A percentile compares a stretch with the other conserved stretches of the same genome.
Evolutionary conservation across 108 stramenopile genomes (phyloP).

Genomic region (Discostella stelligeroides): DNA sequence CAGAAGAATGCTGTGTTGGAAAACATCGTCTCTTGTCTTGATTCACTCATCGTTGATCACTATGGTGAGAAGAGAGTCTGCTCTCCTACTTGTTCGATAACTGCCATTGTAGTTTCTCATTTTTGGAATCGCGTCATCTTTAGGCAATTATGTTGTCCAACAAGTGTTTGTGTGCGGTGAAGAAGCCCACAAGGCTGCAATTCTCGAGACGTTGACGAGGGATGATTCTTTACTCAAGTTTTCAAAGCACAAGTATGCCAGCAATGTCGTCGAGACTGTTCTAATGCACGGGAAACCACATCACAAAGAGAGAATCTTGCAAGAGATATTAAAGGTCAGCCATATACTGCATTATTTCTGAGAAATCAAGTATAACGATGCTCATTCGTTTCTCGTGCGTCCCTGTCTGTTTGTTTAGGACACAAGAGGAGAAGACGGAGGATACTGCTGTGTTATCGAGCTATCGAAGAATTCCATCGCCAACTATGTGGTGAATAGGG

Average conservation of each 20-base stretch:
- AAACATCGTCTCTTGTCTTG: conserved; percentile 56
- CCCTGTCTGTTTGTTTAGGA: conserved; percentile 39
- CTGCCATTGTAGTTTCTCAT: background rate
- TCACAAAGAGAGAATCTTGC: conserved; percentile 66
- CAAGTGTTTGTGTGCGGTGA: conserved; percentile 83
- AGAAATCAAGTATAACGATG: background rate
- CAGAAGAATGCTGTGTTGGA: conserved; percentile 69
- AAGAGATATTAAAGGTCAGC: conserved; percentile 72
- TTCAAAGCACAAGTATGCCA: conserved; percentile 96
- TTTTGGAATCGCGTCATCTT: too few relatives aligned
- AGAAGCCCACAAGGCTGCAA: conserved; percentile 61
- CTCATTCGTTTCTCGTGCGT: background rate
- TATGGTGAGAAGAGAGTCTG: conserved; percentile 36
- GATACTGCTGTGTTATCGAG: conserved; percentile 72
- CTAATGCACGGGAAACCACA: conserved; percentile 81
- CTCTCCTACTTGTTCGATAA: background rate
- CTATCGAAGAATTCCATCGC: conserved; percentile 95
- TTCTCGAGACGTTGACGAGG: conserved; percentile 70
- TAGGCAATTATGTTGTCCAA: conserved; percentile 90
- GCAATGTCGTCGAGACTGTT: conserved; percentile 96
- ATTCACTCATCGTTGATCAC: conserved; percentile 73
- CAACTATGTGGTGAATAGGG: conserved; percentile 90
- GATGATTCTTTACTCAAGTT: conserved; percentile 70
- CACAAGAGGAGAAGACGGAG: conserved; percentile 30
- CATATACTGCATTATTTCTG: conserved; percentile 1